These are phyloP conservation scores for Solanum hybrid DNA, from an alignment of 305 asterid species.

Conservation along the genomic window DNA sequence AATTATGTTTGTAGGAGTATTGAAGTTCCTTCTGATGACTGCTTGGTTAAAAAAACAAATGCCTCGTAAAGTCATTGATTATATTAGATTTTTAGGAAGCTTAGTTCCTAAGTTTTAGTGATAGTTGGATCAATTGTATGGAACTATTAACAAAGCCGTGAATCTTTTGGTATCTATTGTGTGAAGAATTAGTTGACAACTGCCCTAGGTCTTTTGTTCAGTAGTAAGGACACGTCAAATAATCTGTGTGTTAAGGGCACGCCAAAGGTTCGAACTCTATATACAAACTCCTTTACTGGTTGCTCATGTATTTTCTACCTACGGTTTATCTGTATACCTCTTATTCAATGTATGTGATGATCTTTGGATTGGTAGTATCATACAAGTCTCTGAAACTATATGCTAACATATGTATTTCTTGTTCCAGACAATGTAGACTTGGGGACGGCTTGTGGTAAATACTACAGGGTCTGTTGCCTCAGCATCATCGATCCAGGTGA, in stretches of 20 bases:
- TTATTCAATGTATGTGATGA: background rate
- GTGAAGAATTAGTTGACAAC: background rate
- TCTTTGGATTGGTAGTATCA: background rate
- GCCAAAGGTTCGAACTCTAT: background rate
- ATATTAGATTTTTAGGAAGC: background rate
- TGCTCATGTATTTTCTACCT: background rate
- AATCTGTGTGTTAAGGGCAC: background rate
- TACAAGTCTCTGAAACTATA: background rate
- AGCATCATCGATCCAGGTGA: conserved; percentile 31
- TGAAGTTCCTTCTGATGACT: background rate
- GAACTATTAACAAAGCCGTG: background rate
- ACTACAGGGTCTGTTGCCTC: conserved; percentile 30
- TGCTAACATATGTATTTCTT: background rate
- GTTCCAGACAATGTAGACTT: conserved; percentile 30
- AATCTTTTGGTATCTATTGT: background rate
- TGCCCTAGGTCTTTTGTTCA: background rate
- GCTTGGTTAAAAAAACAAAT: background rate
- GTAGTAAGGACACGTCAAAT: background rate
- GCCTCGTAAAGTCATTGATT: background rate
- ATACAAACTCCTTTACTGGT: background rate
- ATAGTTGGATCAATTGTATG: background rate
- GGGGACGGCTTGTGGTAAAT: conserved; percentile 38
- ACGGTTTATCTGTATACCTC: background rate
- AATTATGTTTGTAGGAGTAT: background rate
- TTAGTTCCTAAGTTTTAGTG: background rate